Evolutionary conservation across 1,139 yeast genomes (phyloP).

Genomic region (Zygoascus sp.): DNA sequence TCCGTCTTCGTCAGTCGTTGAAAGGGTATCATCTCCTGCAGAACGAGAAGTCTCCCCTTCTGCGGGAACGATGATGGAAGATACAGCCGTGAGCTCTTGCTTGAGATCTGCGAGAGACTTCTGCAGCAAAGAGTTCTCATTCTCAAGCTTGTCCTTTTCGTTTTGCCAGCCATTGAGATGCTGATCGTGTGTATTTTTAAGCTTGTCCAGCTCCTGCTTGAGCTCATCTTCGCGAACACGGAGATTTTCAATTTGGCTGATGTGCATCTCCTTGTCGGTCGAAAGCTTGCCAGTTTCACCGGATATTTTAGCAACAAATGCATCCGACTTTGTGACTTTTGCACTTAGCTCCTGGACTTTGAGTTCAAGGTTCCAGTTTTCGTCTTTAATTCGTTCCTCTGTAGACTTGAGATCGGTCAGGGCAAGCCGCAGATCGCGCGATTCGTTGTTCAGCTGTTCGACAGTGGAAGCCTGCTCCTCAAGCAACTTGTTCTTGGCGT

Average conservation of each 20-base stretch:
- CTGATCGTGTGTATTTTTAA: slow-evolving; percentile 25
- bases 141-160: slow-evolving; percentile 24
- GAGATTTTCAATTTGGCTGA: slow-evolving; percentile 33
- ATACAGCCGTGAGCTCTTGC: slow-evolving; percentile 16
- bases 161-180: slow-evolving; percentile 21
- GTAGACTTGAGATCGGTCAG: slow-evolving; percentile 10
- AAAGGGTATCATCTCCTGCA: not conserved
- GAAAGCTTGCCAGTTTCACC: slow-evolving; percentile 28
- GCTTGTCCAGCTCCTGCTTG: slow-evolving; percentile 26
- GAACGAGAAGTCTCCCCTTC: slow-evolving; percentile 3
- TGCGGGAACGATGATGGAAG: slow-evolving; percentile 8
- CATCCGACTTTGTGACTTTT: slow-evolving; percentile 33
- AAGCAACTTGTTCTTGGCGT: slow-evolving; percentile 51
- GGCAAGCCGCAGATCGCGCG: slow-evolving; percentile 21
- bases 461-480: slow-evolving; percentile 44
- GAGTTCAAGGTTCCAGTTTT: slow-evolving; percentile 75
- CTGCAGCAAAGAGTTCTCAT: slow-evolving; percentile 27
- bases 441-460: slow-evolving; percentile 38
- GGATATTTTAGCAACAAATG: slow-evolving; percentile 26
- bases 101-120: slow-evolving; percentile 17
- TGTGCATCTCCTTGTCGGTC: slow-evolving; percentile 28
- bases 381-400: slow-evolving; percentile 52
- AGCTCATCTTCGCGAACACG: slow-evolving; percentile 30
- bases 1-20: slow-evolving; percentile 26
- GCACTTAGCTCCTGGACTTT: slow-evolving; percentile 50